Base-by-base conservation (phyloP, 192 early-diverging fungal species). In the Dissophora ornata region DNA sequence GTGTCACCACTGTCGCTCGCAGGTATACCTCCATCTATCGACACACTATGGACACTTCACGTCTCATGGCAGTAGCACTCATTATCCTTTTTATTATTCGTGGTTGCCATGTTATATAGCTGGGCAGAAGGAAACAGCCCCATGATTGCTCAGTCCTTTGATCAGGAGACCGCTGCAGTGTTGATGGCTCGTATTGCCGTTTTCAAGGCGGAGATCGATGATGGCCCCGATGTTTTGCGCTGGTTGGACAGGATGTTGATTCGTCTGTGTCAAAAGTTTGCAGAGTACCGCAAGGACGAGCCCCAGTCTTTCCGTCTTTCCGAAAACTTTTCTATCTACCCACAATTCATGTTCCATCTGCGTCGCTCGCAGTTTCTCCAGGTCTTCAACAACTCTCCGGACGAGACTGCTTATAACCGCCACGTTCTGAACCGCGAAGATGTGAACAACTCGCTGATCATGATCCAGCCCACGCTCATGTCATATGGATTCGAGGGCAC, bases 271-370 rank as follows among this genome's bases (percentile, higher is more conserved):
- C 96, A 97, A 79, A 91, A 93, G 67, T 98, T 98, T 80, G 97
- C 95, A 15, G 94, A 97, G 57, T 99, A 95, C 85, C 85, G 94
- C 8, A 96, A 98, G 79, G 98, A 98, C 57, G 98, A 99, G 60
- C 94, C 95, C 33, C 83, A 87, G 15, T 93, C 91, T 33, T 99
- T 99, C 89, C 88, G 92, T 6, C 86, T 99, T 50, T 82, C 90
- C 0, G 90, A 93, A 57, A 97, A 95, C 81, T 99, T 99, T 71
- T 95, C 96, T 0, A 96, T 98, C 79, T 99, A 99, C 79, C 98
- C 98, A 52, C 97, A 98, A 80, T 99, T 99, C 68, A 99, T 99
- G 98, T 99, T 98, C 90, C 96, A 99, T 67, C 82, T 99, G 67
- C 89, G 98, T 53, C 86, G 98, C 28, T 92, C 90, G 71, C 97